Evolutionary conservation across 495 filamentous ascomycete genomes (phyloP), one percentile per base, ranked within the genome.

Genomic region (Penicillium coffeae): DNA sequence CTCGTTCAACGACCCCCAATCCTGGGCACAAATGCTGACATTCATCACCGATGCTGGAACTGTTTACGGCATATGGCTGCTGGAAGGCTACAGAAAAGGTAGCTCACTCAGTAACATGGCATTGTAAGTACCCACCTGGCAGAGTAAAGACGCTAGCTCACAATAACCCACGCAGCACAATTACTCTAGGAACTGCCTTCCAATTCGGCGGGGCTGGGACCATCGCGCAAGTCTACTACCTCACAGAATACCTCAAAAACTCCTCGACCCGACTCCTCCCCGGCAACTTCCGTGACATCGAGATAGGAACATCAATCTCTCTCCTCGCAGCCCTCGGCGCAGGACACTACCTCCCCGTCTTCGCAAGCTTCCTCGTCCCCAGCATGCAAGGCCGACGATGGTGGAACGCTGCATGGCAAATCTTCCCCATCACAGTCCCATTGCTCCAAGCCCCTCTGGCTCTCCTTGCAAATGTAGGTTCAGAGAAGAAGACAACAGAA

Each of bases 321-420:
- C 37, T 55, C n/a, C 27, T 56, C 8, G 19, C 41, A 9, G 50
- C 52, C 0, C 20, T 54, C 8, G 9, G 47, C 0, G n/a, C 38
- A 16, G 50, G 39, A 16, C 57, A 54, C 21, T 54, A 56, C 15
- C 36, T 58, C 8, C 45, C 38, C 12, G 48, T 33, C 3, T 53
- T 37, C 14, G 52, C 38, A 1, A 54, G 33, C 33, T 59, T 56
- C 14, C 47, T 42, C 37, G 47, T 48, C 15, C 42, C 47, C 2
- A 43, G 44, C 6, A 21, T 62, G 15, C 38, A 47, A 9, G 3
- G n/a, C 1, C 48, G 52, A 3, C 42, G 32, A 27, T 19, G 8
- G 12, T 44, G 36, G 30, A 58, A 59, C 37, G 59, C 52, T 10
- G n/a, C 47, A 33, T 62, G 59, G 59, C 55, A 62, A 33, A 14